phyloP scores from a whole-genome alignment of 1,284 basidiomycete genomes.

The Tilletia indica region DNA sequence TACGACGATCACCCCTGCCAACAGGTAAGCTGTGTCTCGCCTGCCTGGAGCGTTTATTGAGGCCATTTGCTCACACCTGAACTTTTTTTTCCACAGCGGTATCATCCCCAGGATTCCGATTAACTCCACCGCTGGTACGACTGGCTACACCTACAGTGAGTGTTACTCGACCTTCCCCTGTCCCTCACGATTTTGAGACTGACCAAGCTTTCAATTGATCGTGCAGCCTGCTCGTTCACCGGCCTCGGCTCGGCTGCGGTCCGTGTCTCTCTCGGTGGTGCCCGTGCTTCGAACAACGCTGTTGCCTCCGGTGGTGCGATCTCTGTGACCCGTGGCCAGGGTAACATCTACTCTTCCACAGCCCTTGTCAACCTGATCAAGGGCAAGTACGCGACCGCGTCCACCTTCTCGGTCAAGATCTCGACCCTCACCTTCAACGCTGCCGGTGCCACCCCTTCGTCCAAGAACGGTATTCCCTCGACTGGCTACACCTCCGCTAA shows the following conservation, averaged over 20 bases:
- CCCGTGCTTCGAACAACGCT: not conserved
- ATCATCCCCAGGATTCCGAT: not conserved
- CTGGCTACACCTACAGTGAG: conserved; percentile 14
- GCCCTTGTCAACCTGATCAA: not conserved
- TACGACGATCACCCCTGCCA: not conserved
- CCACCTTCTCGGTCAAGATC: not conserved
- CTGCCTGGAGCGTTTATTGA: no score
- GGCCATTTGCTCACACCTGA: no score
- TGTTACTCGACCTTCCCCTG: no score
- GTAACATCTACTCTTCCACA: not conserved
- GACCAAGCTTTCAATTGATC: no score
- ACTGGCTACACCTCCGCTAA: not conserved
- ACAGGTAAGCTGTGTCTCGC: no score
- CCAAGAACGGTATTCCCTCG: conserved; percentile 14
- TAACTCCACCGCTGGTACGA: conserved; percentile 2
- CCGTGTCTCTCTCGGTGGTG: not conserved
- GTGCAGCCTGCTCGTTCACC: not conserved
- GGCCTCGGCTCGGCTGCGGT: conserved; percentile 1
- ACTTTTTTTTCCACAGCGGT: not conserved
- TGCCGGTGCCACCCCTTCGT: not conserved
- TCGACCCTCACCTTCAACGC: conserved; percentile 4
- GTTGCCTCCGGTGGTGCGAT: not conserved
- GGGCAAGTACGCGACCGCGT: not conserved
- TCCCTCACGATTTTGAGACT: no score
- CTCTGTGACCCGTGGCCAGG: not conserved